Base-by-base conservation (phyloP, 768 basidiomycete species). In the Aureoboletus auriporus region DNA sequence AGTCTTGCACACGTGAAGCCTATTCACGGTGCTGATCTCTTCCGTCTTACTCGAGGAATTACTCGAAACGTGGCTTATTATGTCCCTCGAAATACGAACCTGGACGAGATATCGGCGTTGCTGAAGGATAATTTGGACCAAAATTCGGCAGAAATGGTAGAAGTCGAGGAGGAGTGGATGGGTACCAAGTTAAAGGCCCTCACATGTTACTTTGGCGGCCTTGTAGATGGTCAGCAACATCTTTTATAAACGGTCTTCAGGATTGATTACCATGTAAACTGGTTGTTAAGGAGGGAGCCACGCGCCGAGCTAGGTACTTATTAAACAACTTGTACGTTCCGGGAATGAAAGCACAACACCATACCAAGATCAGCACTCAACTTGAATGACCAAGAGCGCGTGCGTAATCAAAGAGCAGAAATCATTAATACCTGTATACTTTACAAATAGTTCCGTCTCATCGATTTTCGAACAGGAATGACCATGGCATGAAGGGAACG, bases 101-200 rank as follows among this genome's bases (percentile, higher is more conserved):
- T 97, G 13, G 70, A 82, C 7, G 91, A 98, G 62, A 75, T 96
- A 35, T 77, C 84, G 0, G 69, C 57, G 0, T 66, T 89, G 37
- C 62, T 79, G 23, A 60, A 63, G 16, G 38, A 28, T 30, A 10
- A 16, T 1, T 52, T 16, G 42, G 49, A 33, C 44, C 52, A 38
- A 39, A 50, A 49, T 12, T 39, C 47, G 16, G 44, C 42, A 34
- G 90, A 93, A 66, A 73, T 67, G 66, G 77, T 95, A 9, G 95
- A 97, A 67, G 78, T 97, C 7, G 93, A 98, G 63, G 95, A 98
- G 67, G 91, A 91, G 64, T 97, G 93, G 93, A 95, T 91, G 85
- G 86, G 92, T 3, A 75, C 74, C 9, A 95, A 95, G 71, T 68
- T 98, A 38, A 98, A 97, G 62, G 95, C 94, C 0, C 68, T 98